These are phyloP conservation scores for Monosporozyma siamensis DNA, from an alignment of 805 yeast genomes.

Conservation along the genomic window DNA sequence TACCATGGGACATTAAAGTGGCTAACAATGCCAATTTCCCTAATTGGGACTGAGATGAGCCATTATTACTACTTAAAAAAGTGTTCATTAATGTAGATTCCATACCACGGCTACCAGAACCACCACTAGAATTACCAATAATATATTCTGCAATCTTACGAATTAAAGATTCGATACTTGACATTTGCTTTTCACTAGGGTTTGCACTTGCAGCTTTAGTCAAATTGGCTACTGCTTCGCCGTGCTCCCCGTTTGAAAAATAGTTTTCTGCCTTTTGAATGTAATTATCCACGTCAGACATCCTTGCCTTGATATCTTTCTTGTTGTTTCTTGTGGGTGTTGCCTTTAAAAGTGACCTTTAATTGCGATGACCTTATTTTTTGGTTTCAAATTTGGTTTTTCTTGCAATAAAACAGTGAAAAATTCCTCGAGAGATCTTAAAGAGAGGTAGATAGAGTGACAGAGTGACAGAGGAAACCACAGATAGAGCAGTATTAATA, in stretches of 20 bases:
- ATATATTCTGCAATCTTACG: slow-evolving; percentile 15
- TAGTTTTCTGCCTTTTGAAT: slow-evolving; percentile 18
- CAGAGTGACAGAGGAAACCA: no score
- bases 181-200: slow-evolving; percentile 17
- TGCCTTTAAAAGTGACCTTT: no score
- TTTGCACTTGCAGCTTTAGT: slow-evolving; percentile 21
- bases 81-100: slow-evolving; percentile 18
- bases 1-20: slow-evolving; percentile 13
- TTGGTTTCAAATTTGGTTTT: no score
- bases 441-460: no score
- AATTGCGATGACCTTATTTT: no score
- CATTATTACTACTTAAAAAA: slow-evolving; percentile 15
- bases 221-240: slow-evolving; percentile 22
- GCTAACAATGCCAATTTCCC: slow-evolving; percentile 25
- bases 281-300: slow-evolving; percentile 12
- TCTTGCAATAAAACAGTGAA: no score
- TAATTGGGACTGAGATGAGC: slow-evolving; percentile 21
- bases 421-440: no score
- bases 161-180: slow-evolving; percentile 19
- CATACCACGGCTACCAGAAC: slow-evolving; percentile 11
- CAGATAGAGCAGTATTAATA: not conserved
- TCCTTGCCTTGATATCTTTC: not conserved
- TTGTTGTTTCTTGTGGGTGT: no score
- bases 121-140: slow-evolving; percentile 8
- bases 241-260: slow-evolving; percentile 18